Conservation (phyloP, 2,329 filamentous ascomycete species). For the Pyrenophora tritici-repentis region DNA sequence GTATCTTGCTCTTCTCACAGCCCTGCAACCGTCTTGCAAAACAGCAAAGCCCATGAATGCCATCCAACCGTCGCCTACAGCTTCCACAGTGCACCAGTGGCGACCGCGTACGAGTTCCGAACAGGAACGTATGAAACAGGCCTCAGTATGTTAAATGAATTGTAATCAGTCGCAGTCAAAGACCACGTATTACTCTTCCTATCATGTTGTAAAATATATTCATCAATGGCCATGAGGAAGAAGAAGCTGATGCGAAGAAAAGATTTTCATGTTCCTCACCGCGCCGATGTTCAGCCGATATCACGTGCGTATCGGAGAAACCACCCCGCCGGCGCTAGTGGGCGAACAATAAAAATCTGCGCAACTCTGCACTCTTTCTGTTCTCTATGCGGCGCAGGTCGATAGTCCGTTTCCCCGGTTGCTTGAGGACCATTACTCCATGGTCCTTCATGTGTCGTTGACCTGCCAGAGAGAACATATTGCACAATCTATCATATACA, state of each 20-base stretch:
- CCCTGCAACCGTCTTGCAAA: conserved; percentile 13
- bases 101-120: background rate
- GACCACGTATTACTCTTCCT: conserved; percentile 18
- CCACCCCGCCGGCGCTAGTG: conserved; percentile 4
- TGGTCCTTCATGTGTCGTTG: conserved; percentile 72
- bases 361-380: conserved; percentile 51
- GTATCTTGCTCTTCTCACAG: conserved; percentile 15
- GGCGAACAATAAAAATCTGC: conserved; percentile 28
- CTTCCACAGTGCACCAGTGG: conserved; percentile 7
- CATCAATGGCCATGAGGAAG: conserved; percentile 44
- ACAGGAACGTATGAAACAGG: conserved; percentile 14
- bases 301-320: conserved; percentile 10
- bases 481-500: conserved; percentile 63
- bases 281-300: conserved; percentile 7
- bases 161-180: conserved; percentile 23
- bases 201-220: conserved; percentile 29
- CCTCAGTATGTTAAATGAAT: conserved; percentile 26
- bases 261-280: conserved; percentile 1
- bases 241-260: background rate
- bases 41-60: conserved; percentile 10
- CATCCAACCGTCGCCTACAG: conserved; percentile 15
- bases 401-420: conserved; percentile 78
- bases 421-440: conserved; percentile 62
- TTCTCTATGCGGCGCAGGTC: conserved; percentile 77
- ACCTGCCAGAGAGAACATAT: conserved; percentile 75